Evolutionary conservation across 805 yeast species (phyloP).

Genomic region (Ogataea corticis): DNA sequence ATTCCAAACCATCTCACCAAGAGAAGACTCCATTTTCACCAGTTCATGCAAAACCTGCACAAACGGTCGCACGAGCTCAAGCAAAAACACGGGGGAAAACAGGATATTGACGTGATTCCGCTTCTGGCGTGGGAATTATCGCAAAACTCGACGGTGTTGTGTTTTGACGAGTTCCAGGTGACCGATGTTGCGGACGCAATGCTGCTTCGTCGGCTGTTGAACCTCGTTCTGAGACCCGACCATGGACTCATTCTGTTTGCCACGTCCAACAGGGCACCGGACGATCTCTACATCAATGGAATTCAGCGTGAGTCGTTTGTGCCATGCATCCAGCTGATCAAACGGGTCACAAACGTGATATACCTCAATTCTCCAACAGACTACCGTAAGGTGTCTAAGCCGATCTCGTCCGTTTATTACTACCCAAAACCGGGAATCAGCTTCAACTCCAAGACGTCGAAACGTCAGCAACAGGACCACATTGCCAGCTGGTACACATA

Average conservation of each 20-base stretch:
- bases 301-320: conserved; percentile 88
- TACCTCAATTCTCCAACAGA: conserved; percentile 90
- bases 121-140: conserved; percentile 82
- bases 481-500: conserved; percentile 75
- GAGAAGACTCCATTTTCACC: conserved; percentile 88
- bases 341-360: conserved; percentile 71
- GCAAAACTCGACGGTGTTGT: conserved; percentile 69
- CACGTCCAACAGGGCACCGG: conserved; percentile 94
- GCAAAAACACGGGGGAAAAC: conserved; percentile 57
- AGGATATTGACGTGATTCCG: conserved; percentile 81
- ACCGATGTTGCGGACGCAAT: conserved; percentile 99
- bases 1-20: conserved; percentile 78
- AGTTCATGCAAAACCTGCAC: conserved; percentile 93
- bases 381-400: conserved; percentile 85
- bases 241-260: conserved; percentile 89
- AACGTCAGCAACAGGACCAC: conserved; percentile 57
- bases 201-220: conserved; percentile 77
- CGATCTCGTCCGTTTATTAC: conserved; percentile 76
- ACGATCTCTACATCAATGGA: conserved; percentile 89
- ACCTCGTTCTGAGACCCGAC: conserved; percentile 63
- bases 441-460: conserved; percentile 51
- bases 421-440: conserved; percentile 65
- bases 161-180: conserved; percentile 97
- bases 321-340: conserved; percentile 85
- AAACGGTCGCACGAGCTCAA: conserved; percentile 80